Evolutionary conservation across 2,329 filamentous ascomycete genomes (phyloP).

Genomic region (Nigrospora osmanthi): DNA sequence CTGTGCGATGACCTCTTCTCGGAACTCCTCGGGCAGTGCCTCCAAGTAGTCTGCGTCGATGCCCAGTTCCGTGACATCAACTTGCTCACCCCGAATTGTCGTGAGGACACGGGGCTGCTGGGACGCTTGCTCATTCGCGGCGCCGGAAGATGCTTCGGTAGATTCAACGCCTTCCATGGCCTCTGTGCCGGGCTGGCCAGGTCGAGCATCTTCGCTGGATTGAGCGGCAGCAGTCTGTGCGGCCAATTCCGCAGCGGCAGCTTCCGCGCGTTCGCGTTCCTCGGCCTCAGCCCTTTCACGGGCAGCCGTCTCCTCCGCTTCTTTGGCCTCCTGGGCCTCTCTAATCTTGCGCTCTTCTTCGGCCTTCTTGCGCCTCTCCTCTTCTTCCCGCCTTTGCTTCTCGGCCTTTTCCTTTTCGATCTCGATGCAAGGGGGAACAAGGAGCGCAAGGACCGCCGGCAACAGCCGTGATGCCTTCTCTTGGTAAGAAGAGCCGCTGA

Average conservation of each 20-base stretch:
- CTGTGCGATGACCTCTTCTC: slow-evolving; percentile 91
- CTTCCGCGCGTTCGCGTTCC: slow-evolving; percentile 57
- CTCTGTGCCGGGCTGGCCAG: slow-evolving; percentile 14
- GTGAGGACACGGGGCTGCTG: slow-evolving; percentile 64
- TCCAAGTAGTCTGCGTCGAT: slow-evolving; percentile 94
- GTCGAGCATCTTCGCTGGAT: slow-evolving; percentile 24
- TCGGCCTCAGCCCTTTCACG: slow-evolving; percentile 64
- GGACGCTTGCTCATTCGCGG: slow-evolving; percentile 30
- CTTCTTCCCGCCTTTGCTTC: slow-evolving; percentile 42
- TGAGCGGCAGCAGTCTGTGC: slow-evolving; percentile 41
- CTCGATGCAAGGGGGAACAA: slow-evolving; percentile 80
- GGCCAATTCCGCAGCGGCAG: slow-evolving; percentile 38
- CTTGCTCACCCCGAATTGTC: slow-evolving; percentile 75
- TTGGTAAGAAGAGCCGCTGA: slow-evolving; percentile 58
- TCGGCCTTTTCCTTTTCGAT: slow-evolving; percentile 66
- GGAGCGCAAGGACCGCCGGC: slow-evolving; percentile 59
- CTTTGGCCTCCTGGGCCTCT: slow-evolving; percentile 59
- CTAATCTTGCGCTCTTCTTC: slow-evolving; percentile 44
- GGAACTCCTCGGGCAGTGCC: slow-evolving; percentile 92
- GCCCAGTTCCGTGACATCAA: slow-evolving; percentile 89
- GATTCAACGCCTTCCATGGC: slow-evolving; percentile 24
- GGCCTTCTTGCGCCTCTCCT: slow-evolving; percentile 45
- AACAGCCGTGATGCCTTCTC: slow-evolving; percentile 65
- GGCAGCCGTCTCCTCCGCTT: slow-evolving; percentile 59
- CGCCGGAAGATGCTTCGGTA: slow-evolving; percentile 22